Conservation (phyloP, 805 yeast species). For the Metschnikowia borealis region DNA sequence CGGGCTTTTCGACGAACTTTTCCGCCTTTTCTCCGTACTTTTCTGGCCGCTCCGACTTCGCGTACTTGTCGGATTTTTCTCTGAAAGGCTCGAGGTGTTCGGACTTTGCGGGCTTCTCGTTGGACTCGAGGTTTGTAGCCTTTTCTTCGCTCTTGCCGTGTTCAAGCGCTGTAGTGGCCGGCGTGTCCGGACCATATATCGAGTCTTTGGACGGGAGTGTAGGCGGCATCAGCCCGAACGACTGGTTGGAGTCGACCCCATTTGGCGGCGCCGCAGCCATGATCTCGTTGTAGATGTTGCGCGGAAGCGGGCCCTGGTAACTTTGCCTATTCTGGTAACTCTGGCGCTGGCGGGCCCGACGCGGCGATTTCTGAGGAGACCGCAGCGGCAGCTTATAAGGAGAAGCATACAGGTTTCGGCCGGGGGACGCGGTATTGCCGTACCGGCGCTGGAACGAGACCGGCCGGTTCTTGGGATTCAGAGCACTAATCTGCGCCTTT, state of each 20-base stretch:
- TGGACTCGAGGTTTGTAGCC: too few relatives aligned
- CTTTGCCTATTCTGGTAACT: conserved; percentile 11
- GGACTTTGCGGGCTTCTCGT: not conserved
- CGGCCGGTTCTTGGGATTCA: conserved; percentile 33
- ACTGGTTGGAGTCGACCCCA: conserved; percentile 4
- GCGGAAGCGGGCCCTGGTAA: conserved; percentile 32
- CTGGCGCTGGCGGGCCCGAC: conserved; percentile 13
- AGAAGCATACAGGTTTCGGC: conserved; percentile 25
- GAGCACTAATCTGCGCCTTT: conserved; percentile 33
- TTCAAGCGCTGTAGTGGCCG: conserved; percentile 7
- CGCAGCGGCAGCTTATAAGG: conserved; percentile 23
- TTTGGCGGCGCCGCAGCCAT: conserved; percentile 19
- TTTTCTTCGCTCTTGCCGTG: conserved; percentile 13
- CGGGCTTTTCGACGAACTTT: not conserved
- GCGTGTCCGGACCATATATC: conserved; percentile 13
- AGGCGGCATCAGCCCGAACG: conserved; percentile 33
- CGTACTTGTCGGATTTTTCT: not conserved
- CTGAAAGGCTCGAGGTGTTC: not conserved
- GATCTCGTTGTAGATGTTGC: conserved; percentile 43
- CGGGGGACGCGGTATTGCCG: conserved; percentile 19
- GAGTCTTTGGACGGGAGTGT: conserved; percentile 40
- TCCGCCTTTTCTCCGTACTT: not conserved
- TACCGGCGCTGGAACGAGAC: conserved; percentile 40
- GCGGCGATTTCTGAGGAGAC: conserved; percentile 22
- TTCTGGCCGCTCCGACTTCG: not conserved